A percentile compares a stretch with the other conserved stretches of the same genome.
These are phyloP conservation scores for Leccinum longicurvipes DNA, from an alignment of 768 basidiomycete species.

Conservation along the genomic window DNA sequence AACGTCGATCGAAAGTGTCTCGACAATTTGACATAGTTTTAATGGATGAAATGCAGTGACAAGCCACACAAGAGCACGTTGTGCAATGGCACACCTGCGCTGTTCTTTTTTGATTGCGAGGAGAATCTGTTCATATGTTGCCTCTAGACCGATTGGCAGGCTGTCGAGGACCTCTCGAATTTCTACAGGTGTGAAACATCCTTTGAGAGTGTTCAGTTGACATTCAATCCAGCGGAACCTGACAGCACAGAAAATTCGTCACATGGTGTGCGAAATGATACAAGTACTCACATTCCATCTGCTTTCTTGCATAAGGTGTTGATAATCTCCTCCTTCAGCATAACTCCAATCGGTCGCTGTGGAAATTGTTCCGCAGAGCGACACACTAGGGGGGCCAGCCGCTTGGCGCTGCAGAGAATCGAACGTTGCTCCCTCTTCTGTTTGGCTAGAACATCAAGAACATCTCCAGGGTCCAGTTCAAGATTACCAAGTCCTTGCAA, in stretches of 20 bases:
- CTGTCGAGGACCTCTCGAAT: not conserved
- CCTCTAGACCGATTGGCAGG: not conserved
- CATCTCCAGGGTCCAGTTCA: not conserved
- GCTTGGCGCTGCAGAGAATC: not conserved
- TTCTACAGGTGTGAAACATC: not conserved
- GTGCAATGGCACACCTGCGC: not conserved
- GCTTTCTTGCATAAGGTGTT: not conserved
- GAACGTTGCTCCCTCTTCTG: not conserved
- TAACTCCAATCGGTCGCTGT: not conserved
- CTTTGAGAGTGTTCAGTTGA: not conserved
- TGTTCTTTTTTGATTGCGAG: not conserved
- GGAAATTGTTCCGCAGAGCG: not conserved
- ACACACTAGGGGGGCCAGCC: not conserved
- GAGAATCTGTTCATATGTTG: not conserved
- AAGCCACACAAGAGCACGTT: not conserved
- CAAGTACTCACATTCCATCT: constrained; percentile 8
- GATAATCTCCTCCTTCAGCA: constrained; percentile 6
- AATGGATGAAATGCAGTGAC: not conserved
- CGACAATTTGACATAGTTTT: not conserved
- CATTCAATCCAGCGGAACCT: not conserved
- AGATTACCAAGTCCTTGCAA: not conserved
- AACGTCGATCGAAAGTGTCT: not conserved
- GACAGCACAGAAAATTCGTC: not conserved
- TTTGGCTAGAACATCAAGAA: not conserved
- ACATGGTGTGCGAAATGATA: not conserved